Conservation (phyloP, 345 rosid genomes). For the Populus tremula region DNA sequence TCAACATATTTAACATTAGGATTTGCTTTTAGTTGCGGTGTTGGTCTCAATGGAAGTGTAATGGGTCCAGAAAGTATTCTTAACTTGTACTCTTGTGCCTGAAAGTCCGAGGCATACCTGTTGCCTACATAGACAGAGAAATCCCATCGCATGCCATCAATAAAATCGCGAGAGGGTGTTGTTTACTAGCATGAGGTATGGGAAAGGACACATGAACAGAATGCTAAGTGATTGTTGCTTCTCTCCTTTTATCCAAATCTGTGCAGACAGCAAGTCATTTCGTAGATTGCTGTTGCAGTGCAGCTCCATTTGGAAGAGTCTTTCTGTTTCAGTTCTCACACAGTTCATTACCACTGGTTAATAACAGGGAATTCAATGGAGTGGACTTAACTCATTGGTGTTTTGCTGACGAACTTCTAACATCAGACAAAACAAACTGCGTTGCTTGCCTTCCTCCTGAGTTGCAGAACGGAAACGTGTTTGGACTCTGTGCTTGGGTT, state of each 20-base stretch:
- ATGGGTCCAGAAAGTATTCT: conserved; percentile 46
- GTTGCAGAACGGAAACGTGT: not conserved
- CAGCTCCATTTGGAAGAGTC: not conserved
- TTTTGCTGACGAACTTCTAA: not conserved
- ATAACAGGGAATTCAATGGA: no score
- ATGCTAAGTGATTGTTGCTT: not conserved
- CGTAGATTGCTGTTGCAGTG: not conserved
- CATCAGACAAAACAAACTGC: not conserved
- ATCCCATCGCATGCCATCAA: conserved; percentile 45
- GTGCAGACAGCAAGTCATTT: not conserved
- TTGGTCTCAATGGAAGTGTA: conserved; percentile 29
- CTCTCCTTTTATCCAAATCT: not conserved
- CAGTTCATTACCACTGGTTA: no score
- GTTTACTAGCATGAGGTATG: not conserved
- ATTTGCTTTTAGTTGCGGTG: conserved; percentile 40
- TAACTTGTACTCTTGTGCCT: conserved; percentile 65
- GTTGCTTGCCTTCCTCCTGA: not conserved
- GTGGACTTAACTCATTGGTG: no score
- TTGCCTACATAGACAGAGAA: conserved; percentile 74
- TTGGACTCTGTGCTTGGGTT: no score
- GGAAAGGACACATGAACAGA: not conserved
- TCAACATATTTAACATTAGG: not conserved
- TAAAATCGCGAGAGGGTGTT: not conserved
- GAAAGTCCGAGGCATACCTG: conserved; percentile 50
- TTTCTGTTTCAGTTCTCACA: not conserved